Evolutionary conservation across 805 yeast genomes (phyloP), one percentile per base, ranked within the genome.

Genomic region (Monosporozyma unispora): DNA sequence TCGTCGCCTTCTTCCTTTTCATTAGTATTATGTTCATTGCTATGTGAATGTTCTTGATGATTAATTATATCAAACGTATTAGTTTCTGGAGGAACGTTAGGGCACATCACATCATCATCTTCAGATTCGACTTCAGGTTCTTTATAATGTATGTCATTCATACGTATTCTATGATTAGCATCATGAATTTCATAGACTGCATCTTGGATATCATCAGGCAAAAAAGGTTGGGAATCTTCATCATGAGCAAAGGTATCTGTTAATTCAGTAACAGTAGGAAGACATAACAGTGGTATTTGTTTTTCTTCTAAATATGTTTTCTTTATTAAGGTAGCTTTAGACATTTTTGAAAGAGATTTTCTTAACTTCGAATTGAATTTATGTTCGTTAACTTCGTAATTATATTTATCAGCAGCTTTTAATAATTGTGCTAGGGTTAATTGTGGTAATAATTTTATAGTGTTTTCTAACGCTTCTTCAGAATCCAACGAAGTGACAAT

Each of bases 351-450:
- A 21, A 70, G 49, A 5, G 37, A 47, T 41, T 73, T 73, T 47
- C 70, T 73, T 50, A 78, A 68, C n/a, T 66, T 65, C 44, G 79
- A 73, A 8, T 84, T 76, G 44, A 90, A 70, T 54, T 81, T 82
- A 16, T 70, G 70, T 62, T 93, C 99, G 11, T 82, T 80, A 4
- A 88, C 78, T 63, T 93, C 99, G 59, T 88, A 86, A 45, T 86
- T 78, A 67, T 93, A 93, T 57, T 81, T 77, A 53, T 86, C 84
- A 31, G 84, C 76, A 0, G 81, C 78, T 58, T 84, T 82, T 52
- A 82, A 68, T 43, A 93, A 63, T 61, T 90, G 97, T 39, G 70
- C 69, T 22, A 87, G 81, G 48, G 84, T 83, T 50, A 93, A 70
- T 12, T 69, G 63, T 18, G 77, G 79, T 54, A 83, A 74, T 49